Evolutionary conservation across 2,329 filamentous ascomycete genomes (phyloP).

Genomic region (Stemphylium beticola): DNA sequence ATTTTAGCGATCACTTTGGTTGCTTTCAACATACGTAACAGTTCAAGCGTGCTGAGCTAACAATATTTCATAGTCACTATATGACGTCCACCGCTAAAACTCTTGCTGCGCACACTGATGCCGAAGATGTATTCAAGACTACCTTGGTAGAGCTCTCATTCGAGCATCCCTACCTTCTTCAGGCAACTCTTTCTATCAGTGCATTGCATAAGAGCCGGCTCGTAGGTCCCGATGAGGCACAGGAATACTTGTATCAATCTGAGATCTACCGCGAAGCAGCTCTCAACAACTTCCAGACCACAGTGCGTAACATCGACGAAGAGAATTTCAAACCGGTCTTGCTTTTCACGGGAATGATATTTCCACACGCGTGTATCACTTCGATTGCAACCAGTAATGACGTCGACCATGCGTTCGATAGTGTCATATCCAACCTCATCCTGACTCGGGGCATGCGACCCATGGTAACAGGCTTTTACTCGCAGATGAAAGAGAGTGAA

Average conservation of each 20-base stretch:
- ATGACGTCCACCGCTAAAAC: conserved; percentile 35
- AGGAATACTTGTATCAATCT: conserved; percentile 26
- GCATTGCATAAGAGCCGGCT: conserved; percentile 53
- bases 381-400: conserved; percentile 15
- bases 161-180: conserved; percentile 53
- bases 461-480: conserved; percentile 31
- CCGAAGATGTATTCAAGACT: conserved; percentile 26
- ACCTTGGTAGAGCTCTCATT: conserved; percentile 46
- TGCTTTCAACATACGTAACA: background rate
- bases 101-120: conserved; percentile 23
- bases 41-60: background rate
- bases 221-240: conserved; percentile 19
- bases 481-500: conserved; percentile 18
- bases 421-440: conserved; percentile 30
- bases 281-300: conserved; percentile 25
- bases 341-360: conserved; percentile 24
- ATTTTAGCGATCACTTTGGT: background rate
- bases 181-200: conserved; percentile 52
- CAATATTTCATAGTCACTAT: conserved; percentile 26
- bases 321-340: conserved; percentile 50
- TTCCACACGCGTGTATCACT: conserved; percentile 33
- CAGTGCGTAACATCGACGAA: conserved; percentile 42
- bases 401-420: conserved; percentile 26
- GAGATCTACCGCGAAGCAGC: conserved; percentile 30
- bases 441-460: conserved; percentile 33